Conservation (phyloP, 352 stramenopile species). For the Phytophthora pseudosyringae region DNA sequence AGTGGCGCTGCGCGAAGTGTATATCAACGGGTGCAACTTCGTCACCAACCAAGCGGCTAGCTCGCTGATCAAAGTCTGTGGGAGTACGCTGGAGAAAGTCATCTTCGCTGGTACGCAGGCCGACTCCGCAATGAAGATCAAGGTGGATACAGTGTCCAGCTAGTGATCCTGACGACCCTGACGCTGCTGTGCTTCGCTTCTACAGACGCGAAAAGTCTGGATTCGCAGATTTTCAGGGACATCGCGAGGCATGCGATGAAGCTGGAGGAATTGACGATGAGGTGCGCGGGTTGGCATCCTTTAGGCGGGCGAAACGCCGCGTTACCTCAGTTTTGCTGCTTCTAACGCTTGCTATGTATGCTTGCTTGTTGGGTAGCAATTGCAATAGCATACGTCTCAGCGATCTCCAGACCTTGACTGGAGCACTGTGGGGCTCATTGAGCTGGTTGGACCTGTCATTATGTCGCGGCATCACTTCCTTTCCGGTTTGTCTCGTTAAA, state of each 20-base stretch:
- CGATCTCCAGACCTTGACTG: constrained; percentile 46
- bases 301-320: not conserved
- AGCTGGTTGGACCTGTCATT: constrained; percentile 62
- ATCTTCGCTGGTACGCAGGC: constrained; percentile 48
- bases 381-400: constrained; percentile 28
- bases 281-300: constrained; percentile 19
- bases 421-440: constrained; percentile 39
- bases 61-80: constrained; percentile 48
- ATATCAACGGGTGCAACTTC: constrained; percentile 59
- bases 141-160: not conserved
- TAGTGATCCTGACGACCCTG: not conserved
- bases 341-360: constrained; percentile 5
- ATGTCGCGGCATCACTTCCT: constrained; percentile 49
- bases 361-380: constrained; percentile 30
- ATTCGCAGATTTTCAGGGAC: constrained; percentile 52
- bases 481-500: constrained; percentile 40
- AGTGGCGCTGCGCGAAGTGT: constrained; percentile 43
- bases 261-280: constrained; percentile 61
- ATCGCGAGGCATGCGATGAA: constrained; percentile 36
- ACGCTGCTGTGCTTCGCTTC: constrained; percentile 10
- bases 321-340: not conserved
- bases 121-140: not conserved
- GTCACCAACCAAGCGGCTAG: constrained; percentile 49
- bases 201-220: constrained; percentile 47
- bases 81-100: constrained; percentile 44